A percentile compares a stretch with the other conserved stretches of the same genome.
phyloP scores from a whole-genome alignment of 345 rosid species.

The Combretum micranthum region DNA sequence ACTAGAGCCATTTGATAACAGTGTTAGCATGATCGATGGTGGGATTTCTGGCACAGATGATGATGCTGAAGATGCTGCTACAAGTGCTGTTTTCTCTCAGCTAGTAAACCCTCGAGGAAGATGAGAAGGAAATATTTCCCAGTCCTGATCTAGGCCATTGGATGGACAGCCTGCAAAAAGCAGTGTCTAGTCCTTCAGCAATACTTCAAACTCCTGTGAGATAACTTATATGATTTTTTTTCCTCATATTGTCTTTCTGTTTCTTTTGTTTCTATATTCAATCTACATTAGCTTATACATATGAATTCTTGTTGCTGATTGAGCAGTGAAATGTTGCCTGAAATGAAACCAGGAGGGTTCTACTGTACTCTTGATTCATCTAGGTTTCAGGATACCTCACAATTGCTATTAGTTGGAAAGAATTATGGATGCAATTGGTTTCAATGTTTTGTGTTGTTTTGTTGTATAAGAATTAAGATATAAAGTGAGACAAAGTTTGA shows the following conservation, averaged over 20 bases:
- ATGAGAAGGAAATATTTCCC: slow-evolving; percentile 22
- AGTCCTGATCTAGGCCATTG: neutral
- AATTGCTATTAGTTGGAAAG: neutral
- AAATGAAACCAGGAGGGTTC: neutral
- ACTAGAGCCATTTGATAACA: slow-evolving; percentile 82
- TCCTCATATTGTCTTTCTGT: slow-evolving; percentile 4
- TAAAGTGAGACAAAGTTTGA: neutral
- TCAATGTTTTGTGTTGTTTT: neutral
- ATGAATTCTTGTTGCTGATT: slow-evolving; percentile 3
- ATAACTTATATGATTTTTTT: slow-evolving; percentile 7
- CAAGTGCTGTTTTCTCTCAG: slow-evolving; percentile 95
- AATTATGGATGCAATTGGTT: neutral
- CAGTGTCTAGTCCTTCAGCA: no score
- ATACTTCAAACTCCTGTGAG: no score
- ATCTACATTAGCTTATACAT: neutral
- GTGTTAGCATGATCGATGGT: slow-evolving; percentile 65
- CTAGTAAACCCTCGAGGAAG: slow-evolving; percentile 98
- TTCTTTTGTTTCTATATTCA: neutral
- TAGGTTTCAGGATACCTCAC: neutral
- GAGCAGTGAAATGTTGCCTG: neutral
- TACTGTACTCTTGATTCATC: slow-evolving; percentile 1
- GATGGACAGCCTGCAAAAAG: no score
- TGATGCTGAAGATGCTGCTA: slow-evolving; percentile 79
- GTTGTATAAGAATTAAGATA: neutral
- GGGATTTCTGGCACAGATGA: slow-evolving; percentile 56